Base-by-base conservation (phyloP, 257 asterid genomes). In the Solanum peruvianum region DNA sequence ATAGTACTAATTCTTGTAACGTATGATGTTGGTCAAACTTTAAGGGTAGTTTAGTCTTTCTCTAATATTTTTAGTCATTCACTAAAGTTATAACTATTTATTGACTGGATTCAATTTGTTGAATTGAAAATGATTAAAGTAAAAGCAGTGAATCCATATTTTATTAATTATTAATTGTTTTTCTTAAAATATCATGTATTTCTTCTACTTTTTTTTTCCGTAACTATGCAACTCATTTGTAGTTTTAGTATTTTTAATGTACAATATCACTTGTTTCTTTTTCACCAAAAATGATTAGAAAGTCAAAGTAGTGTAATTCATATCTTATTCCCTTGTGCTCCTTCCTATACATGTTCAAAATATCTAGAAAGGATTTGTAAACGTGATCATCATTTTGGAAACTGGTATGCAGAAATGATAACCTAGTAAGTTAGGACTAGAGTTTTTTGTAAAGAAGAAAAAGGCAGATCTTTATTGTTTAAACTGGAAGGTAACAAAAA, bases 291-390 rank as follows among this genome's bases (percentile, higher is more conserved):
- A 49, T 49, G 58, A 49, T 49, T 15, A 5, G 20, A 49, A 15
- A 49, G 58, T 49, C 21, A 49, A 49, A 49, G 20, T 49, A 49
- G 58, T 15, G 58, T 15, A 49, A 15, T 49, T 7, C 21, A 49
- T 0, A 11, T 62, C 14, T n/a, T n/a, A 62, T 11, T n/a, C 97
- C 95, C 93, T 97, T 97, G 94, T 96, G 98, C 86, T 97, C 99
- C 91, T 97, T 97, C 67, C 99, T 89, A 80, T 96, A 97, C 99
- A 95, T 97, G 91, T 96, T 96, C 93, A 97, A 92, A 91, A 97
- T 95, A 91, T 95, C 99, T 69, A 97, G 94, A 94, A 97, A 96
- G 29, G 98, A 94, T 92, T 97, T 97, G 89, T 96, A 97, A 71
- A 96, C 99, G 78, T 92, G 98, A 87, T 97, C 99, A 49, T 96